Evolutionary conservation across 306 rosid genomes (phyloP).

Genomic region (Vigna radiata): DNA sequence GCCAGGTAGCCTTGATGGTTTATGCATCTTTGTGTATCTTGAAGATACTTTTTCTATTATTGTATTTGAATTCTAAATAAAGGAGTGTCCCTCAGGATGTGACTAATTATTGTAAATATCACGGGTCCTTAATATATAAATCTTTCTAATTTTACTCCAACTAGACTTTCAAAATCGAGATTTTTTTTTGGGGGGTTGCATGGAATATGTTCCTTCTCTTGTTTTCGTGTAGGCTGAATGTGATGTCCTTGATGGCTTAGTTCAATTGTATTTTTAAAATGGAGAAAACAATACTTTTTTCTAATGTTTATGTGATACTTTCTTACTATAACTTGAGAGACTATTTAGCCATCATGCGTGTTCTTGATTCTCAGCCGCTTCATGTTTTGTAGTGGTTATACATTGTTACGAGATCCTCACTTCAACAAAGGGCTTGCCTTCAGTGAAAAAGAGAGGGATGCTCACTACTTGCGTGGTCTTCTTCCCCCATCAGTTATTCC

Average conservation of each 20-base stretch:
- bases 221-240: conserved; percentile 16
- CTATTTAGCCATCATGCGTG: conserved; percentile 2
- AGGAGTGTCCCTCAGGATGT: background rate
- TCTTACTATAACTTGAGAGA: background rate
- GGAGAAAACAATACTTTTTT: background rate
- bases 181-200: background rate
- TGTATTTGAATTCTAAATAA: background rate
- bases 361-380: conserved; percentile 11
- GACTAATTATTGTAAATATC: background rate
- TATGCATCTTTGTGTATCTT: conserved; percentile 26
- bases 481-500: conserved; percentile 83
- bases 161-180: background rate
- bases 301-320: background rate
- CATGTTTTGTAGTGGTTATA: conserved; percentile 73
- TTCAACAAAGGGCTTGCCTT: conserved; percentile 98
- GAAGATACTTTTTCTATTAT: background rate
- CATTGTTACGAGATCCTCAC: conserved; percentile 89
- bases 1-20: background rate
- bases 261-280: background rate
- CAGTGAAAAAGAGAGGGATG: conserved; percentile 89
- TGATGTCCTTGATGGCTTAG: background rate
- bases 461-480: conserved; percentile 97
- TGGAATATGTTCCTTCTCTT: background rate
- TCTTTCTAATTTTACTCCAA: background rate
- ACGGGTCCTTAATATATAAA: background rate